Evolutionary conservation across 805 yeast species (phyloP), one percentile per base, ranked within the genome.

Genomic region (Saccharomycopsis synnaedendra): DNA sequence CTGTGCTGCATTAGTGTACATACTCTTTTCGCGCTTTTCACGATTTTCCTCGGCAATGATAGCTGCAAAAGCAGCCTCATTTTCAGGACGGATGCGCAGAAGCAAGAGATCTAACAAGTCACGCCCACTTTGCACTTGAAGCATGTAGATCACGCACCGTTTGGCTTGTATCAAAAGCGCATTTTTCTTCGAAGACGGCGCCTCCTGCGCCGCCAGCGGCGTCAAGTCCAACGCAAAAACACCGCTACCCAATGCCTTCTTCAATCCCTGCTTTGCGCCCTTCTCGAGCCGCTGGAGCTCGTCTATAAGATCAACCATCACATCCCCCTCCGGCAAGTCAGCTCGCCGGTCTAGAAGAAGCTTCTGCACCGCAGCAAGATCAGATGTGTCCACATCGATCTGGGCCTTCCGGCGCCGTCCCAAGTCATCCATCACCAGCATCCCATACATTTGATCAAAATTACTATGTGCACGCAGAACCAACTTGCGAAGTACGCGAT

Each of bases 71-170:
- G 64, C 69, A 4, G 67, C 63, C 60, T 93, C 98, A 60, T 90
- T 90, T 11, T 68, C 70, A 0, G 80, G 75, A 36, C 70, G 68
- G 32, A 85, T 85, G 3, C 82, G 83, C 3, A 80, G 74, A 6
- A 84, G 70, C 44, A 87, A 62, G 46, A 86, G 64, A 44, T 84
- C 90, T 47, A 82, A 72, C 42, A 90, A 69, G 53, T 78, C 68
- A 30, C 80, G 80, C 9, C 76, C 75, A 42, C 67, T 71, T 66
- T 93, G 97, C 4, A 93, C 84, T 55, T 88, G 80, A 51, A 89
- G 76, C 57, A 89, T 78, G 58, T 87, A 87, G 11, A 83, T 65
- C 10, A 88, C 66, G 55, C 87, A 82, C 51, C 95, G 69, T 62
- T 90, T 90, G 0, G 84, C 86, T 57, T 86, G 88, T 44, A 86